Conservation (phyloP, 176 grass and related monocot genomes). For the Elaeis guineensis region DNA sequence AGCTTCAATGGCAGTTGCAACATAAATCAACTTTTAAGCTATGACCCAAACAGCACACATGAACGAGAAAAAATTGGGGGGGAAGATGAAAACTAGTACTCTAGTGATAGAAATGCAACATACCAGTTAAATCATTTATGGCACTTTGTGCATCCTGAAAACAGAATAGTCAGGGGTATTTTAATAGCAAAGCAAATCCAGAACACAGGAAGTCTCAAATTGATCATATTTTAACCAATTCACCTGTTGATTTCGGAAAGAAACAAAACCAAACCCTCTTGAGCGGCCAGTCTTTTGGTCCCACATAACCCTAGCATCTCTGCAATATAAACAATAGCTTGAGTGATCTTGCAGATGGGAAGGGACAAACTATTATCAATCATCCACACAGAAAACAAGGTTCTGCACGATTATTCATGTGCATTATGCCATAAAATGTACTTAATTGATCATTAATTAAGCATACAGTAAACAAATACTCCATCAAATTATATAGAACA, state of each 20-base stretch:
- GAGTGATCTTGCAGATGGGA: no score
- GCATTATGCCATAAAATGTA: no score
- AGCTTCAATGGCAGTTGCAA: not conserved
- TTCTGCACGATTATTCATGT: no score
- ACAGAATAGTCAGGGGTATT: constrained; percentile 13
- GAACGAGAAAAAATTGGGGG: no score
- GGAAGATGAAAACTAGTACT: no score
- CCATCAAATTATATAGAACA: not conserved
- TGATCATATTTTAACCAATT: not conserved
- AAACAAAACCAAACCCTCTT: constrained; percentile 97
- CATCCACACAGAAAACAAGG: no score
- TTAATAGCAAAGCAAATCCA: no score
- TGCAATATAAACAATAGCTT: constrained; percentile 23
- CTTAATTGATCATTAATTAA: no score
- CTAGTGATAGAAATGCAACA: no score
- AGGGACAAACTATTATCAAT: no score
- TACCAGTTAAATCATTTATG: constrained; percentile 90
- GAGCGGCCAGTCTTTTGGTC: constrained; percentile 95
- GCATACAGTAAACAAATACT: no score
- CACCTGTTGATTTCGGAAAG: constrained; percentile 95
- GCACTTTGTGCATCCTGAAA: constrained; percentile 88
- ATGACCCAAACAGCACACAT: not conserved
- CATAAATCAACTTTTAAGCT: not conserved
- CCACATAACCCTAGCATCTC: constrained; percentile 99
- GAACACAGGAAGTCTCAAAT: no score